Percentiles rank a stretch among this genome's conserved stretches.
Conservation (phyloP, 2,329 filamentous ascomycete species). For the Dothideomycetidae sp. region DNA sequence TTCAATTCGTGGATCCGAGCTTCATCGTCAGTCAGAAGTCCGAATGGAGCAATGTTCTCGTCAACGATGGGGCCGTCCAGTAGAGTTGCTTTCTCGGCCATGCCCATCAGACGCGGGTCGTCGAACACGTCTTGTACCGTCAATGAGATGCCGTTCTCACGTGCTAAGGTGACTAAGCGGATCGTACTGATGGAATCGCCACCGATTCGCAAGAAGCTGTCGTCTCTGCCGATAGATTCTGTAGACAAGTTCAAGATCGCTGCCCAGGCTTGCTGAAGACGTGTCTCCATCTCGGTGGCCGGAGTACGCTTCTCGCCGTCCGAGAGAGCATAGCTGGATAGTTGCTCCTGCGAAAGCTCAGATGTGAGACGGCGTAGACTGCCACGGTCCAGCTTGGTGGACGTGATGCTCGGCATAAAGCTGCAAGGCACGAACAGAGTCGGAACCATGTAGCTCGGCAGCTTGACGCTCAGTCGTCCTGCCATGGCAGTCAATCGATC, state of each 20-base stretch:
- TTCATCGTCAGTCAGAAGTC: conserved; percentile 14
- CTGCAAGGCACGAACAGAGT: conserved; percentile 23
- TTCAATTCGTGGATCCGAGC: background rate
- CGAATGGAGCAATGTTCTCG: conserved; percentile 11
- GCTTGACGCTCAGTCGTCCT: conserved; percentile 36
- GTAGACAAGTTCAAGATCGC: background rate
- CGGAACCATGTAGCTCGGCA: conserved; percentile 18
- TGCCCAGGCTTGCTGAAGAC: background rate
- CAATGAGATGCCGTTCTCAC: conserved; percentile 36
- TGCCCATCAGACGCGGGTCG: background rate
- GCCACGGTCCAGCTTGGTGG: background rate
- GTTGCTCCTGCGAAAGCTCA: background rate
- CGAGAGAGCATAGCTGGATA: background rate
- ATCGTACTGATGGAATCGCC: conserved; percentile 6
- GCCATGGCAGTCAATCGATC: conserved; percentile 16
- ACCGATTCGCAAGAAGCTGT: conserved; percentile 4
- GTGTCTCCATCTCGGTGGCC: background rate
- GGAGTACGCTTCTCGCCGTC: background rate
- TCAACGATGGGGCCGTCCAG: background rate
- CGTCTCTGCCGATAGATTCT: background rate
- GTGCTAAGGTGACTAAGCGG: conserved; percentile 34
- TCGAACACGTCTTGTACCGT: conserved; percentile 4
- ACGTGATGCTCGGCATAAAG: conserved; percentile 13
- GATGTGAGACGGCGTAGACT: background rate
- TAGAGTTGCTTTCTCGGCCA: background rate